Base-by-base conservation (phyloP, 192 early-diverging fungal species). In the Glomus cerebriforme region DNA sequence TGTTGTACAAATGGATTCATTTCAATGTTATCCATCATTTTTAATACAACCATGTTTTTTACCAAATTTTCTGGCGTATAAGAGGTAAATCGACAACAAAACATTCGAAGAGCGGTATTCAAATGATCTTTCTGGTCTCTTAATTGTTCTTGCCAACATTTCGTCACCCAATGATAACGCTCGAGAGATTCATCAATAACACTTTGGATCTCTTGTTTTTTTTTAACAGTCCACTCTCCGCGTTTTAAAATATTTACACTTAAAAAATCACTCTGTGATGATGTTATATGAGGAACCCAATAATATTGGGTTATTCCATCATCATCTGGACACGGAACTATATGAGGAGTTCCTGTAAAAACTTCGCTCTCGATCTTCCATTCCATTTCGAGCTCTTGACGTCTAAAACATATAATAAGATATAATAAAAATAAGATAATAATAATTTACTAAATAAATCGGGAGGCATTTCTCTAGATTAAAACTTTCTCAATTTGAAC, bases 301-400 rank as follows among this genome's bases (percentile, higher is more conserved):
- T 68, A 68, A 68, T 68, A 37, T 68, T 35, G 66, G 7, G 34
- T 68, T 24, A 8, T 37, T n/a, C 34, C 66, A 68, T 34, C 34
- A 37, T 68, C 66, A 68, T 68, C 66, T 39, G 66, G 66, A 68
- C 32, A 68, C 9, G 66, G 66, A 37, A 68, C 34, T 22, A 68
- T 31, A 39, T 31, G 66, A 0, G 66, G 66, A 68, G 22, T 37
- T 31, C 15, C 15, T 35, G 31, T 34, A 9, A 68, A 35, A 35
- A 37, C 34, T 35, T 9, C 32, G 9, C 34, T 32, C 31, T 68
- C 32, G 22, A 68, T 37, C 9, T 68, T 31, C 29, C 32, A 35
- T 68, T 37, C 66, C 1, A 35, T 19, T 34, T 68, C 66, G 13
- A 68, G 34, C 29, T 68, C 31, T 37, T n/a, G 66, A 37, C 13